Evolutionary conservation across 768 basidiomycete genomes (phyloP), one percentile per base, ranked within the genome.

Genomic region (Mycena galopus): DNA sequence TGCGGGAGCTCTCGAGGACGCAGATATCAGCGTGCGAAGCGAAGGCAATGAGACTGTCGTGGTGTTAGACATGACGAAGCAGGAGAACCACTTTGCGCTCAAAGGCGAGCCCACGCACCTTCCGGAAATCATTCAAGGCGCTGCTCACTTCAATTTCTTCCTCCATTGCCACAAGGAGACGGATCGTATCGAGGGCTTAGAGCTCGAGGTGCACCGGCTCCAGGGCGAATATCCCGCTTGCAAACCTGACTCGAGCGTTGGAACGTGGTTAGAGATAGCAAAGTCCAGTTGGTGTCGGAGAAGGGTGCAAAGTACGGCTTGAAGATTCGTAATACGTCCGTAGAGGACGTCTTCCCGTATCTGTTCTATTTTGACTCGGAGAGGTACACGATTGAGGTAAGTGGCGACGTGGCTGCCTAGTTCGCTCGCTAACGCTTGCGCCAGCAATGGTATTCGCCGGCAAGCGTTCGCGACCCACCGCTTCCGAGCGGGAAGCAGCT

Each of bases 131-230:
- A 3, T 64, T 23, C 25, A 64, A 14, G 63, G 63, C 23, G 44
- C 14, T 37, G 35, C 35, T 37, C 35, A 14, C 35, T 37, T 37
- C 14, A 37, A 37, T 14, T 37, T 7, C 47, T 63, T 51, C 32
- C 44, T 63, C 29, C 30, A 32, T 10, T 44, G 62, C 47, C 11
- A n/a, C 23, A 47, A 68, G 23, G 23, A 2, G 16, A 27, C 5
- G 4, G 42, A 25, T 10, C 58, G 23, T 5, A 37, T 70, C 6
- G 0, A 21, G 17, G 62, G 62, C 11, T 29, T 71, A 6, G 32
- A 55, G 17, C 62, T 71, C 19, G 63, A 64, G 56, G 47, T 68
- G 57, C 44, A 60, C 58, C 58, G 47, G 23, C 51, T 65, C 17
- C 11, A 17, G 14, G 51, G 51, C 30, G 14, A 3, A 14, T 55